Base-by-base conservation (phyloP, 1,139 yeast genomes). In the Scheffersomyces illinoinensis region DNA sequence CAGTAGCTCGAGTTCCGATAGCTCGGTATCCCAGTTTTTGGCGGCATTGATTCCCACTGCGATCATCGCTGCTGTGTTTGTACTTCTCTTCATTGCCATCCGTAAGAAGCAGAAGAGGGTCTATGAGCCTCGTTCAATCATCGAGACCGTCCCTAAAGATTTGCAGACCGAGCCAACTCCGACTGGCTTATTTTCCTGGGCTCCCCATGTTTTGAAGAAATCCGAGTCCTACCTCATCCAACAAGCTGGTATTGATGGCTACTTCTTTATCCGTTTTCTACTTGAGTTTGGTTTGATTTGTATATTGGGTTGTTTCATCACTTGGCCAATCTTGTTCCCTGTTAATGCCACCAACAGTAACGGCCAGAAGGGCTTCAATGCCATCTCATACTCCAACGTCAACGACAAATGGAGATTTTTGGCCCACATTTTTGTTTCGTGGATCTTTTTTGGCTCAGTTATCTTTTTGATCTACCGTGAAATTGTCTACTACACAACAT, bases 201-300 rank as follows among this genome's bases (percentile, higher is more conserved):
- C 88, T 3, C 71, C 82, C 0, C 77, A 76, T 55, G 61, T 89
- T 33, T 63, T 87, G 54, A 63, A 71, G 14, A 85, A 86, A 65
- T 86, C 90, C 1, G 95, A 90, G 64, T 68, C 88, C 1, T 91
- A 83, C 70, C 75, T 92, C 58, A 83, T 95, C 62, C 91, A 90
- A 68, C 92, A 90, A 64, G 82, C 92, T 43, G 96, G 97, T 52
- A 74, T 91, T 14, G 98, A 93, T 73, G 98, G 97, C 18, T 95
- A 92, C 75, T 87, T 93, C 66, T 93, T 91, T 70, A 73, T 91
- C 57, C 82, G 99, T 64, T 95, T 88, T 71, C 71, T 95, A 61
- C 85, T 89, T 58, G 81, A 91, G 55, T 83, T 90, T 59, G 79
- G 85, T 39, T 72, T 83, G 19, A 72, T 91, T 55, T 84, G 90